Conservation (phyloP, 371 early-diverging fungal species). For the Nematocida homosporus region DNA sequence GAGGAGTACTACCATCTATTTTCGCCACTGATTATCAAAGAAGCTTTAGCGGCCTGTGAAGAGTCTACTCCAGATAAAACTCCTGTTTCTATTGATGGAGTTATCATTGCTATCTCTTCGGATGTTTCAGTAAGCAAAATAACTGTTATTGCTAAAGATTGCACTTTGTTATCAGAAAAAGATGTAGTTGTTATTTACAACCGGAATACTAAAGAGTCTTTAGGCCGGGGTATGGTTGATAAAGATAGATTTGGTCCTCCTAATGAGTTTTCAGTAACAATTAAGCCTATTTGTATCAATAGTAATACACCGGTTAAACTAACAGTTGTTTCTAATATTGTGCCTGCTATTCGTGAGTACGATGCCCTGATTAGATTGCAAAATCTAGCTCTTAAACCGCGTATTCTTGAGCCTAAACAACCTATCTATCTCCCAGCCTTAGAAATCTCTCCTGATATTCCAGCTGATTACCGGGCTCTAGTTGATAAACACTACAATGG, state of each 20-base stretch:
- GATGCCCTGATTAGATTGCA: slow-evolving; percentile 26
- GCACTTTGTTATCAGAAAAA: not conserved
- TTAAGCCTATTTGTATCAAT: too few relatives aligned
- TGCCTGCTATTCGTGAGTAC: too few relatives aligned
- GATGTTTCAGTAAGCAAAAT: not conserved
- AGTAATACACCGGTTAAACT: too few relatives aligned
- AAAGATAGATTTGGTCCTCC: too few relatives aligned
- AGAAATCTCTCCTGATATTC: not conserved
- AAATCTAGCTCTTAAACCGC: not conserved
- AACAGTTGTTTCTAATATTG: too few relatives aligned
- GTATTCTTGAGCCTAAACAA: slow-evolving; percentile 8
- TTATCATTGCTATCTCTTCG: not conserved
- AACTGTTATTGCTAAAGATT: not conserved
- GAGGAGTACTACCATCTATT: slow-evolving; percentile 28
- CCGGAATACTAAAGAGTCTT: not conserved
- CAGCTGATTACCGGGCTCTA: not conserved
- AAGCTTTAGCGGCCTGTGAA: slow-evolving; percentile 6
- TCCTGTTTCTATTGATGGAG: not conserved
- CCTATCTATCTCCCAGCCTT: not conserved
- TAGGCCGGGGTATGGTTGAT: slow-evolving; percentile 8
- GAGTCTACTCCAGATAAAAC: not conserved
- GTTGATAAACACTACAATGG: not conserved
- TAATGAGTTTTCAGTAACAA: too few relatives aligned
- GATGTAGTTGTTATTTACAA: slow-evolving; percentile 10
- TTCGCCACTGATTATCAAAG: slow-evolving; percentile 24